phyloP scores from a whole-genome alignment of 2,329 filamentous ascomycete species.

The Botryotinia convoluta region DNA sequence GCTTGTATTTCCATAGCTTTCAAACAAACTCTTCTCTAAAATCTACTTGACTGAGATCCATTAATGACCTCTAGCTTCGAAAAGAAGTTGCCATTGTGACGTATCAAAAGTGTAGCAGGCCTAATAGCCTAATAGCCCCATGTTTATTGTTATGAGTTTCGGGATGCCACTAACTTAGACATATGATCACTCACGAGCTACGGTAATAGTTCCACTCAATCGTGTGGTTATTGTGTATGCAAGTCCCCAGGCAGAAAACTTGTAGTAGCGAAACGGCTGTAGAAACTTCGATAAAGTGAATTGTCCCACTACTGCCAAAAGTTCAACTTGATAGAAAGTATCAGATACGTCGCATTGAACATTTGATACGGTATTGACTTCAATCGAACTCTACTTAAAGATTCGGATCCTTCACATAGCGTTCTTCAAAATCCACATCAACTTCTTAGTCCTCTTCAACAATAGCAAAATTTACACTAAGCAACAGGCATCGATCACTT shows the following conservation, averaged over 20 bases:
- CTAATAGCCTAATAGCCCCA: too few species aligned
- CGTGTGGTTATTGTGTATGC: not conserved
- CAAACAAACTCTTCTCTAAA: not conserved
- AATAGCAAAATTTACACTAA: not conserved
- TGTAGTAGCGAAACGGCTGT: not conserved
- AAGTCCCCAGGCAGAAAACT: not conserved
- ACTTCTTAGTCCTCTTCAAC: not conserved
- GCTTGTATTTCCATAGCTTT: not conserved
- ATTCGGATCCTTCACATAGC: not conserved
- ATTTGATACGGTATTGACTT: not conserved
- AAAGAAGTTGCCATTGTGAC: not conserved
- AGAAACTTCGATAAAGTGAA: not conserved
- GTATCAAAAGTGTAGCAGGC: not conserved
- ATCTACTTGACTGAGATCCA: not conserved
- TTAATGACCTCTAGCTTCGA: not conserved
- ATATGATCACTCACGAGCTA: not conserved
- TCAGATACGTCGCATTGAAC: too few species aligned
- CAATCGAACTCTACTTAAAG: not conserved
- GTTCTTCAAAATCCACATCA: not conserved
- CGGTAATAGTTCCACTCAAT: not conserved
- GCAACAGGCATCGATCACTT: fast-evolving
- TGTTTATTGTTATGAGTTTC: too few species aligned
- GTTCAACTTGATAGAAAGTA: fast-evolving
- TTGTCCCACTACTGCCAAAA: too few species aligned
- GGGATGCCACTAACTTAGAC: fast-evolving